Conservation (phyloP, 2,329 filamentous ascomycete genomes). For the Phialophora tarda region DNA sequence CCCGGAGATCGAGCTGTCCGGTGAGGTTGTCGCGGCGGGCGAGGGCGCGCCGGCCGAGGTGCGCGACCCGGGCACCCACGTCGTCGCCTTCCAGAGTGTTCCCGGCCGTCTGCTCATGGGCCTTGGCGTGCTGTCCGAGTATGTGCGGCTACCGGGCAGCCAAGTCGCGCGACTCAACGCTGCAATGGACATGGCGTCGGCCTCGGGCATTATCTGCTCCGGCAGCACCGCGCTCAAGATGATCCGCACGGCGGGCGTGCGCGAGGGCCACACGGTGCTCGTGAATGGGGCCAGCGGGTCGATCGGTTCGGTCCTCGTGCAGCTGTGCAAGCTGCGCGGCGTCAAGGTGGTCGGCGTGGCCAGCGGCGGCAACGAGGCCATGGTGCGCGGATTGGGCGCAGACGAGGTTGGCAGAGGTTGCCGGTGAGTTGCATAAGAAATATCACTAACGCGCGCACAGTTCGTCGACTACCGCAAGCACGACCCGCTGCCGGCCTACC, state of each 20-base stretch:
- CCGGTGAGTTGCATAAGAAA: not conserved
- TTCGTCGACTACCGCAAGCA: not conserved
- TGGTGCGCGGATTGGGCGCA: not conserved
- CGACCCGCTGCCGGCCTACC: not conserved
- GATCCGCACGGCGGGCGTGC: not conserved
- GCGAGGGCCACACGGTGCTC: not conserved
- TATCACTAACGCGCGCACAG: not conserved
- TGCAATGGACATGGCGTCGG: not conserved
- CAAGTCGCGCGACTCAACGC: not conserved
- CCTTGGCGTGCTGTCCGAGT: not conserved
- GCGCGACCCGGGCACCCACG: not conserved
- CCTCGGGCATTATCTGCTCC: not conserved
- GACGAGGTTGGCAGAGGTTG: not conserved
- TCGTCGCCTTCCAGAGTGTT: not conserved
- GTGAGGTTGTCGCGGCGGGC: not conserved
- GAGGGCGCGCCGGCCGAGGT: not conserved
- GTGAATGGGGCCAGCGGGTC: not conserved
- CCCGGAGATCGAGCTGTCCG: not conserved
- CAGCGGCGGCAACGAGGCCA: not conserved
- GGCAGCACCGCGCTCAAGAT: not conserved
- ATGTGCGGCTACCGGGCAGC: not conserved
- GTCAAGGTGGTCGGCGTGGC: not conserved
- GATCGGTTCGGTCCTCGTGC: not conserved
- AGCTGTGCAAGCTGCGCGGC: not conserved
- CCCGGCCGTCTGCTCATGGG: not conserved